A percentile compares a stretch with the other conserved stretches of the same genome.
phyloP scores from a whole-genome alignment of 2,329 filamentous ascomycete genomes.

The Alternaria gansuensis region DNA sequence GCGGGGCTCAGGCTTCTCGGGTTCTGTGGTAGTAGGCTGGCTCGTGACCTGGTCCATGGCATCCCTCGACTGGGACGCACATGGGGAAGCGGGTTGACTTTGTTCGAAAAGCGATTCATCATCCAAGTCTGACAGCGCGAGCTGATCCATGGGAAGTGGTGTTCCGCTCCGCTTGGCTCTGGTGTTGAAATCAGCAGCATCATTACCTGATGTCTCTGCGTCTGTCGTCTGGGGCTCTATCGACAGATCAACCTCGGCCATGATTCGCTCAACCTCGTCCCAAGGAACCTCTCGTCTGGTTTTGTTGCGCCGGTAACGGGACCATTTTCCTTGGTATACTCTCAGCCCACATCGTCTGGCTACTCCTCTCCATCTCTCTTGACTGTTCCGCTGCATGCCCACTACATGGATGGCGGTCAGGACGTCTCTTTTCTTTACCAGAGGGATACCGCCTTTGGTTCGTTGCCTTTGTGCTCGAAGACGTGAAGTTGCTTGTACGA shows the following conservation, averaged over 20 bases:
- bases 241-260: constrained; percentile 23
- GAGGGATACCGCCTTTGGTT: constrained; percentile 40
- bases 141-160: constrained; percentile 36
- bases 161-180: constrained; percentile 40
- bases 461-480: constrained; percentile 61
- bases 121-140: constrained; percentile 24
- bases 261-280: constrained; percentile 52
- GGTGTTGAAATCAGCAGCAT: constrained; percentile 26
- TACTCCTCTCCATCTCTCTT: constrained; percentile 62
- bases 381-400: constrained; percentile 58
- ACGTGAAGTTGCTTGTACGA: constrained; percentile 76
- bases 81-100: background rate
- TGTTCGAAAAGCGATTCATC: constrained; percentile 13
- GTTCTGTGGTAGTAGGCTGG: constrained; percentile 1
- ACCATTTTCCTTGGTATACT: constrained; percentile 52
- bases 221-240: constrained; percentile 46
- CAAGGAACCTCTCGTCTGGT: constrained; percentile 54
- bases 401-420: constrained; percentile 64
- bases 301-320: constrained; percentile 10
- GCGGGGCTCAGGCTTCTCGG: background rate
- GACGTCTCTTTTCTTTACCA: constrained; percentile 62
- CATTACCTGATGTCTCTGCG: constrained; percentile 31
- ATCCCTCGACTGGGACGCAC: constrained; percentile 6
- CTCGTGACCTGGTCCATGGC: constrained; percentile 13
- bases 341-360: constrained; percentile 63